phyloP scores from a whole-genome alignment of 345 rosid species.

The Arabis hirsuta region DNA sequence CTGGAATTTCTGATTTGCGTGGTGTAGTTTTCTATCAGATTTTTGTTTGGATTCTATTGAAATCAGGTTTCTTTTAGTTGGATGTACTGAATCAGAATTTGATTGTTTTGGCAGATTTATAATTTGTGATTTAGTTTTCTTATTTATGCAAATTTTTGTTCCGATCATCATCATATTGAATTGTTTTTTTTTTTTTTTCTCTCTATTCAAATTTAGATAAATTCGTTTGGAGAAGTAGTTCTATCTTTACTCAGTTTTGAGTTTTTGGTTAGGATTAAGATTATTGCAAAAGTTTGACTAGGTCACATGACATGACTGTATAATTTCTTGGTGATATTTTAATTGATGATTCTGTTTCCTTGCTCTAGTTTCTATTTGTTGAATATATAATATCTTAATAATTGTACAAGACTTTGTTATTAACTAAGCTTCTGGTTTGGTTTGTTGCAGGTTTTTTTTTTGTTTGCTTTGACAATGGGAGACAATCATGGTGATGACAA shows the following conservation, averaged over 20 bases:
- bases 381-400: not conserved
- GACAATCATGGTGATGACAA: conserved; percentile 5
- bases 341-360: not conserved
- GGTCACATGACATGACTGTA: too few species aligned
- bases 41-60: not conserved
- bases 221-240: too few species aligned
- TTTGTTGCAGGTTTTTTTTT: not conserved
- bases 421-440: not conserved
- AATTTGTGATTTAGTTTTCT: too few species aligned
- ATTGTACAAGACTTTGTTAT: not conserved
- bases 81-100: not conserved
- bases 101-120: too few species aligned
- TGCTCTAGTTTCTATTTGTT: not conserved
- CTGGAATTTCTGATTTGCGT: not conserved
- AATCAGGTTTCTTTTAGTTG: not conserved
- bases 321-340: too few species aligned
- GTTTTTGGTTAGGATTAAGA: too few species aligned
- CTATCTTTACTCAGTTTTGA: too few species aligned
- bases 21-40: not conserved
- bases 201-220: not conserved
- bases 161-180: not conserved
- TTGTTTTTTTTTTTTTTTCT: not conserved
- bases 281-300: too few species aligned
- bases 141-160: too few species aligned
- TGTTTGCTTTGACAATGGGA: not conserved